Base-by-base conservation (phyloP, 1,139 yeast genomes). In the Geotrichum histeridarum region DNA sequence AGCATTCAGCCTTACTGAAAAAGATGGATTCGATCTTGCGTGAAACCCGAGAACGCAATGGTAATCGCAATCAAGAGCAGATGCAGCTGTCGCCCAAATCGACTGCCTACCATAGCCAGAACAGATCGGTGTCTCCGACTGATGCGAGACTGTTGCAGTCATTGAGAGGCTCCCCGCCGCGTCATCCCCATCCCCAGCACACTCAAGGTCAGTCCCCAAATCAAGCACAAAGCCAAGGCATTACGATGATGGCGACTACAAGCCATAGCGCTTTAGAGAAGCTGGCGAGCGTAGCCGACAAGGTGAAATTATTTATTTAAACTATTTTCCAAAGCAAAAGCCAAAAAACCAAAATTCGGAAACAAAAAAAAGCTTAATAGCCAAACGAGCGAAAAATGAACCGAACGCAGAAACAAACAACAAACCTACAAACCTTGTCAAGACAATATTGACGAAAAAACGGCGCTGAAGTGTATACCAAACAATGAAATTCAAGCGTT, bases 221-320 rank as follows among this genome's bases (percentile, higher is more conserved):
- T 22, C 27, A 22, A 22, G 4, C 27, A 22, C 27, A 22, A 22
- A 22, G 27, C 17, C 39, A 37, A 15, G 17, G n/a, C 15, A 37
- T 37, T 12, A n/a, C 39, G 17, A 31, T 42, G 18, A 44, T 32
- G 48, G 32, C 36, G 30, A 17, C 42, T 4, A 47, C 50, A 4
- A 37, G 42, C 39, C 48, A 44, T 15, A 48, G 45, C 27, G 53
- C 38, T 7, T 42, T 50, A 15, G 53, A 50, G 12, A 50, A 42
- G 35, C 17, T 50, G 27, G 53, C 53, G 9, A 50, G 27, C 15
- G 53, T 41, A 11, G 53, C 53, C 15, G 48, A 50, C 11, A 48
- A 48, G 32, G 51, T 48, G 30, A 48, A 48, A 22, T 17, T 48
- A 41, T 48, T 42, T 42, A 42, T 42, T 42, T 42, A 42, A 42